Evolutionary conservation across 345 rosid genomes (phyloP), one percentile per base, ranked within the genome.

Genomic region (Citrus cavaleriei): DNA sequence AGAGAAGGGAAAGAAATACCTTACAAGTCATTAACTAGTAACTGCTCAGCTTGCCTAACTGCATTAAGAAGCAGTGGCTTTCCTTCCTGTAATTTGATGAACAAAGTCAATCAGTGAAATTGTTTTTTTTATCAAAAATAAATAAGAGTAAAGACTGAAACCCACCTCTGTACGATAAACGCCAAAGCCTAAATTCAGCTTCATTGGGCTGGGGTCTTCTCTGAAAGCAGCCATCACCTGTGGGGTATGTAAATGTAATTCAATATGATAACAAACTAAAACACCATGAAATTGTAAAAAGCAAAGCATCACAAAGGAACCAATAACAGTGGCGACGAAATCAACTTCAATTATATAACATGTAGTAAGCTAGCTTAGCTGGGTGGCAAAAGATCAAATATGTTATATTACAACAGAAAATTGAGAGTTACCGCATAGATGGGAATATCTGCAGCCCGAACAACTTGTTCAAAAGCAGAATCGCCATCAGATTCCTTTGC

Each of bases 21-120:
- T 77, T 76, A 89, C 98, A 83, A 83, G 87, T 94, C 93, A 81
- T 81, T 89, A 68, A 88, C 79, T 73, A 91, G 90, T 78, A 85
- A 86, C 75, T 88, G 92, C 88, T 92, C 98, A 27, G 94, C 98
- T 81, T 81, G 81, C 80, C 93, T 88, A 75, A 92, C 97, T 16
- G 87, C 93, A 78, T 90, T 86, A 60, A 91, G 85, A 81, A 92
- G 92, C 72, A 87, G 88, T 80, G 97, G 94, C 28, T 91, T 89
- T 73, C 95, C 97, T 79, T 93, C 95, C 97, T 91, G 62, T 78
- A 78, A 65, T 83, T 77, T 81, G 42, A 81, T 82, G 83, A 85
- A 79, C n/a, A 86, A 87, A 37, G 85, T 78, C 82, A 89, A 80
- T 78, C 88, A 86, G 32, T 40, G 42, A 76, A 71, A 2, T 66